Evolutionary conservation across 495 filamentous ascomycete genomes (phyloP), one percentile per base, ranked within the genome.

Genomic region (Podospora appendiculata): DNA sequence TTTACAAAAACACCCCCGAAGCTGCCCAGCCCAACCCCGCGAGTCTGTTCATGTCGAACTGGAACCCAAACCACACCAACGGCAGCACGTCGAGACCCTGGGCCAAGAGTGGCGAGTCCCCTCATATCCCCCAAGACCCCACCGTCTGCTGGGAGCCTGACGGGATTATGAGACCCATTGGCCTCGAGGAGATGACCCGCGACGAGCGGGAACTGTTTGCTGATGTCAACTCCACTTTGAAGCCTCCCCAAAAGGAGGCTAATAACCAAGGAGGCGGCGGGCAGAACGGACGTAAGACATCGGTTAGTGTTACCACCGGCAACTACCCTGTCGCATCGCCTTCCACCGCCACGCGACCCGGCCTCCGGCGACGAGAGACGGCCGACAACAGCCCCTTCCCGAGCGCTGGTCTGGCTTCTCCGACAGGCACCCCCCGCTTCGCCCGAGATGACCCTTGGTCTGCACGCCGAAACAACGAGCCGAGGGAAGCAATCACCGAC

Each of bases 201-300:
- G 84, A 89, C 50, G 93, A 98, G 73, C 86, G 79, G 64, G 86
- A 92, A 82, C 71, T 87, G 47, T 96, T 97, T 68, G 77, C 78
- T 41, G 91, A 92, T 45, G 88, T 98, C 58, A 98, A 97, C 65
- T 96, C 93, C 12, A 84, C 89, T 18, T 72, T 96, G 41, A 97
- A 96, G 68, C 87, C 87, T 12, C 89, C 87, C 7, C 80, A 81
- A 41, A 91, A 95, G 61, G 89, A 94, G 43, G 79, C 75, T 40
- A 73, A 70, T 39, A 70, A 76, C 25, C 65, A 66, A 35, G 71
- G 69, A n/a, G 73, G 79, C 16, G 73, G 79, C n/a, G 61, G 77
- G 36, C 57, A 55, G 32, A 76, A 78, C 64, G 79, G 80, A 48
- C 86, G 91, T 48, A 94, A 92, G 68, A 71, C 79, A 11, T 95